phyloP scores from a whole-genome alignment of 202 grass and related monocot species.

The Cymbopogon flexuosus region DNA sequence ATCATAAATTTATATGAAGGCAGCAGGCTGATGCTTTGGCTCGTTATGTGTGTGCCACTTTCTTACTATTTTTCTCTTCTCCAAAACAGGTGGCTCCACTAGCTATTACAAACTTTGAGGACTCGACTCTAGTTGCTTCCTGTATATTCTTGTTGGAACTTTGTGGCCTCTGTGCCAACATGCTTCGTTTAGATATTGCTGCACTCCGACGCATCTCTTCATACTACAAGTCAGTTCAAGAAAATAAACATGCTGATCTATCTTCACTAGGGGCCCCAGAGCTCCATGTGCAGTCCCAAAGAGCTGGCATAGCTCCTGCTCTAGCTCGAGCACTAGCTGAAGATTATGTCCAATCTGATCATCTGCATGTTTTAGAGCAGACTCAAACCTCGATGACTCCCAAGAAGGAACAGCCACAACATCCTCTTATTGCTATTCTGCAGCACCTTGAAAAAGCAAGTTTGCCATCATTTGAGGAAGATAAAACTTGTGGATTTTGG shows the following conservation, averaged over 20 bases:
- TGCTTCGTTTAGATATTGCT: constrained; percentile 91
- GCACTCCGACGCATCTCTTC: constrained; percentile 78
- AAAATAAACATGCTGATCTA: constrained; percentile 48
- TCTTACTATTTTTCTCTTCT: constrained; percentile 29
- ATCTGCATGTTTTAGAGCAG: constrained; percentile 69
- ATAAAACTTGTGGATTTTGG: constrained; percentile 80
- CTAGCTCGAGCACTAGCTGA: constrained; percentile 85
- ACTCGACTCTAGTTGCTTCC: constrained; percentile 72
- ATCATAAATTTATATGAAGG: not conserved
- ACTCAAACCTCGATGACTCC: constrained; percentile 40
- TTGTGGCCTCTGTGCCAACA: constrained; percentile 78
- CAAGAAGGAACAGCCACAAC: constrained; percentile 44
- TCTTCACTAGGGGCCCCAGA: constrained; percentile 38
- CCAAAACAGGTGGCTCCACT: constrained; percentile 69
- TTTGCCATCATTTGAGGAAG: constrained; percentile 68
- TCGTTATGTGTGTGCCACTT: not conserved
- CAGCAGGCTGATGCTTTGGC: constrained; percentile 11
- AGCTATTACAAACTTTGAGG: constrained; percentile 84
- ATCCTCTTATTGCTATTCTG: constrained; percentile 62
- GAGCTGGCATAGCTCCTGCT: constrained; percentile 49
- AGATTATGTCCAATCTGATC: constrained; percentile 82
- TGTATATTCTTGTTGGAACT: constrained; percentile 86
- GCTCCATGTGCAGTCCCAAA: constrained; percentile 46
- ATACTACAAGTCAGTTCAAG: constrained; percentile 46
- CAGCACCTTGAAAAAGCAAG: constrained; percentile 85